Percentiles rank a stretch among this genome's conserved stretches.
Conservation (phyloP, 108 stramenopile species). For the Cyclotella cryptica region DNA sequence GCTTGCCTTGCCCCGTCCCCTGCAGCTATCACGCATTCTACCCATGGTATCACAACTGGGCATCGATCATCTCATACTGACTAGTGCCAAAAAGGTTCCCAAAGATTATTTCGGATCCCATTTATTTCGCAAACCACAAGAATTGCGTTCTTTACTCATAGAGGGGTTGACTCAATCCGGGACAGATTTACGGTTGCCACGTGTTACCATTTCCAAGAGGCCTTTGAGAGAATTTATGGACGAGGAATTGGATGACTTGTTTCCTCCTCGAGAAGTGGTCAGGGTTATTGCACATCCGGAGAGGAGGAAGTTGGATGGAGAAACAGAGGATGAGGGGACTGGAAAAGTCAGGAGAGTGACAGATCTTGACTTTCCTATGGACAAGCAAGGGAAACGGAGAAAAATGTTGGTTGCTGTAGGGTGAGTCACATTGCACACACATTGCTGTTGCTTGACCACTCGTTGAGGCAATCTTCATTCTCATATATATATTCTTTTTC, state of each 20-base stretch:
- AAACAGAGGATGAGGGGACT: neutral
- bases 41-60: conserved; percentile 92
- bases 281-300: conserved; percentile 85
- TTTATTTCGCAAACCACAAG: conserved; percentile 77
- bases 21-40: conserved; percentile 86
- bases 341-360: conserved; percentile 53
- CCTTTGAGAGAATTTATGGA: conserved; percentile 55
- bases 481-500: neutral
- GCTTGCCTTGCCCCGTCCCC: conserved; percentile 90
- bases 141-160: conserved; percentile 62
- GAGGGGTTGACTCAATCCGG: conserved; percentile 86
- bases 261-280: conserved; percentile 68
- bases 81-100: conserved; percentile 78
- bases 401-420: conserved; percentile 77
- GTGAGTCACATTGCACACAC: conserved; percentile 7
- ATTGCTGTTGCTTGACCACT: neutral
- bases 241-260: conserved; percentile 69
- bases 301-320: conserved; percentile 34
- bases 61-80: conserved; percentile 79
- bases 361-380: conserved; percentile 64
- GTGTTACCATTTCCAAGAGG: conserved; percentile 54
- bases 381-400: conserved; percentile 29
- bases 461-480: neutral
- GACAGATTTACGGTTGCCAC: conserved; percentile 70
- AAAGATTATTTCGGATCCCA: conserved; percentile 95